Evolutionary conservation across 1,284 basidiomycete species (phyloP).

Genomic region (Pterulicium gracile): DNA sequence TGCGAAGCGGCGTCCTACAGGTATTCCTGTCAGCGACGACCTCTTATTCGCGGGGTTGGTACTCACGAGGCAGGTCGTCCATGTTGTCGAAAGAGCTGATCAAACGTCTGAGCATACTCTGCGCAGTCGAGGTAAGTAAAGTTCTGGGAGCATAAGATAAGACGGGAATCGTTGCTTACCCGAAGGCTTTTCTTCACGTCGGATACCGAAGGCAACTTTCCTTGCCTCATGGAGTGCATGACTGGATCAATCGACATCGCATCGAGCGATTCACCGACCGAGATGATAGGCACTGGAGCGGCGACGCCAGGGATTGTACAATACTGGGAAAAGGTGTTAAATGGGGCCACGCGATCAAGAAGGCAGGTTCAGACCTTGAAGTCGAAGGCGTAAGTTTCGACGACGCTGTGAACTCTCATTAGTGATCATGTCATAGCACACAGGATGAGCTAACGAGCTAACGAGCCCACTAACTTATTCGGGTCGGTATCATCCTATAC

Average conservation of each 20-base stretch:
- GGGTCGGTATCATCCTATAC: constrained; percentile 73
- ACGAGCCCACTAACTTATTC: constrained; percentile 47
- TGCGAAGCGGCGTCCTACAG: constrained; percentile 61
- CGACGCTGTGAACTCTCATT: constrained; percentile 40
- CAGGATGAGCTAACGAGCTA: no score
- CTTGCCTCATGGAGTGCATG: constrained; percentile 39
- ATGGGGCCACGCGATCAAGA: constrained; percentile 4
- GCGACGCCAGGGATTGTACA: constrained; percentile 46
- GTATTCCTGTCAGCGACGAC: not conserved
- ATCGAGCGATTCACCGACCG: constrained; percentile 44
- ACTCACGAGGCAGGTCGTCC: constrained; percentile 64
- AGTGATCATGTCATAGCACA: constrained; percentile 6
- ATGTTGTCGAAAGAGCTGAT: constrained; percentile 67
- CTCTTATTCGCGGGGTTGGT: not conserved
- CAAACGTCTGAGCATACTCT: constrained; percentile 63
- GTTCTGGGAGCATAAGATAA: not conserved
- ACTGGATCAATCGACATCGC: constrained; percentile 34
- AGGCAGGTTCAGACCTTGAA: constrained; percentile 38
- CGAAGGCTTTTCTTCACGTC: constrained; percentile 70
- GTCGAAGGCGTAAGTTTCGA: constrained; percentile 77
- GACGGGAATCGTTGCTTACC: constrained; percentile 24
- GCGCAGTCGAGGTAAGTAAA: not conserved
- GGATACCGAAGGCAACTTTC: constrained; percentile 51
- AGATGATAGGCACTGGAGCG: constrained; percentile 51
- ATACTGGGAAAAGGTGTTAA: constrained; percentile 31